Base-by-base conservation (phyloP, 176 grass and related monocot species). In the Puya raimondii region DNA sequence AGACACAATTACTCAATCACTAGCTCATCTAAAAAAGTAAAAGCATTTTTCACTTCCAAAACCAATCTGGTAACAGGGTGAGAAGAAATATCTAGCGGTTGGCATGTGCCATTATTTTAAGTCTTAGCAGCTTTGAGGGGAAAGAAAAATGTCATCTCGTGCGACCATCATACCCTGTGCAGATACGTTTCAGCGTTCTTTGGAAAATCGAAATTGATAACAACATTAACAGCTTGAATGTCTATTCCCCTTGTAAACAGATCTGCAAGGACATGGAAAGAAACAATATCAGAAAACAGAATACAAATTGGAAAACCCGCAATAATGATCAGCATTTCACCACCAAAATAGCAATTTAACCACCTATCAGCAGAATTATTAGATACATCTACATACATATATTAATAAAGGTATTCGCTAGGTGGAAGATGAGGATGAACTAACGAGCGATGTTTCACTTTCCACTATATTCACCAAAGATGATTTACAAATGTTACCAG, bases 171-270 rank as follows among this genome's bases (percentile, higher is more conserved):
- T 96, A 92, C 93, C 81, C 93, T 97, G 74, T 97, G 93, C 53
- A 97, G 93, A 87, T 92, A 92, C 53, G 93, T 92, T 77, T 97
- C 84, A 15, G 86, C 74, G 11, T 77, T 97, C 77, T 87, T 97
- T 9, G 93, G 93, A 72, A 97, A 97, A 85, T 90, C 84, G 75
- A 97, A 97, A 72, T 92, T 92, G 70, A 97, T 97, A n/a, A 97
- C 93, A 79, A 97, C 93, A 97, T 92, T 92, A 63, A 97, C 89
- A 71, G 86, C 93, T 80, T 97, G 93, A 68, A 97, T 97, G 85
- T 96, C 93, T 69, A 97, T 97, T 68, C 86, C 93, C 80, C 86
- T 92, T 15, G 89, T 97, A 73, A 97, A 97, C 68, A 92, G 86
- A 97, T 97, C 89, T 92, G 86, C 52, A 80, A 68, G 18, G 47